Base-by-base conservation (phyloP, 306 rosid species). In the Nissolia schottii region DNA sequence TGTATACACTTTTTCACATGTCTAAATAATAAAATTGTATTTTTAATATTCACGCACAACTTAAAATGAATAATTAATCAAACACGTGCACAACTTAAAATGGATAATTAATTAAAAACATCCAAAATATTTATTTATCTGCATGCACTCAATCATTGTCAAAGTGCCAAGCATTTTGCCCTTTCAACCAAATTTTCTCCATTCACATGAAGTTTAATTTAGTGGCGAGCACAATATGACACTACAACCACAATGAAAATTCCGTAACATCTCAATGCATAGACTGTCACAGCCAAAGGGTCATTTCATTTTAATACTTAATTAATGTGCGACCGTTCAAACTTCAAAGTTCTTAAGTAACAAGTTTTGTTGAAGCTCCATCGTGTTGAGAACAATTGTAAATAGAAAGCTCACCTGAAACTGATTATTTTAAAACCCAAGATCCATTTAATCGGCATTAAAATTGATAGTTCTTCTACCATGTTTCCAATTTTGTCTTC, bases 391-490 rank as follows among this genome's bases (percentile, higher is more conserved):
- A 71, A 38, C 28, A 24, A 24, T 1, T 55, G 67, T 37, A 78
- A n/a, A 48, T 78, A 18, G 83, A 74, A 75, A 74, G 83, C 81
- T 78, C 68, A 74, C 78, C 86, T 31, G 28, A 73, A 79, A 40
- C 59, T 73, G 15, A 58, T 45, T 57, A 27, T 31, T 79, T 28
- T 10, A 37, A 77, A 63, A 32, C 28, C 27, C 2, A 28, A 19
- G 7, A 50, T 74, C 67, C 35, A 43, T 64, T 68, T 53, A 78
- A 79, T 70, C 46, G 43, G 4, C 71, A 32, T 54, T 56, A 32
- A 75, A 16, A 27, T 7, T 46, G 70, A 64, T 64, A 24, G 22
- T 71, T 71, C 65, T 37, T 28, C 73, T 41, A 41, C 82, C 23
- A 2, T 25, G 1, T 38, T 55, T n/a, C n/a, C 31, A 5, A 5